phyloP scores from a whole-genome alignment of 169 alveolate genomes.

The Eimeria brunetti region DNA sequence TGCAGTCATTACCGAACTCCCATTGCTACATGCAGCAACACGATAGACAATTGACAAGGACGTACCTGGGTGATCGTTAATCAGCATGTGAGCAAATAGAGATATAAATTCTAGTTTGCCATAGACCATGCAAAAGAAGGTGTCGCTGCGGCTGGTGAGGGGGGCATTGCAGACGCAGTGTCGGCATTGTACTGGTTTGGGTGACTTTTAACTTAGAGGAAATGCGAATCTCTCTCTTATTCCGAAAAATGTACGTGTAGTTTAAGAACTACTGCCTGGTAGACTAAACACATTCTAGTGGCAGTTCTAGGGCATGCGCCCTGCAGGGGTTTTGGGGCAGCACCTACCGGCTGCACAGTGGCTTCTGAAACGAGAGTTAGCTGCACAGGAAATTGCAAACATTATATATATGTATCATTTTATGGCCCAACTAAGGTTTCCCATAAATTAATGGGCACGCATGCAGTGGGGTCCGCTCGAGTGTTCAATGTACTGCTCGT shows the following conservation, averaged over 20 bases:
- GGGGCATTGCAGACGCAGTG: background rate
- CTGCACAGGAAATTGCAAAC: background rate
- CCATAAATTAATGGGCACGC: background rate
- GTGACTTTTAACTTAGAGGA: background rate
- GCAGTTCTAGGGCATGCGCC: background rate
- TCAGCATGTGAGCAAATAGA: too few species aligned
- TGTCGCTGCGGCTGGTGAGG: background rate
- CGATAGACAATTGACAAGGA: too few species aligned
- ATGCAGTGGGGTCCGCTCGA: conserved; percentile 20
- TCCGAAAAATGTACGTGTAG: background rate
- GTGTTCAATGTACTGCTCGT: background rate
- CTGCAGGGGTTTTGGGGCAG: background rate
- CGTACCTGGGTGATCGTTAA: too few species aligned
- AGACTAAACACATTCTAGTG: background rate
- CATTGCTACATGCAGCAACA: too few species aligned
- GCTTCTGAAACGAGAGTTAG: background rate
- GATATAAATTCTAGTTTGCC: too few species aligned
- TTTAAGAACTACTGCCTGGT: background rate
- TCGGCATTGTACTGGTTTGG: background rate
- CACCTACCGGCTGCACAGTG: background rate
- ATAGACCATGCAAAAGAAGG: too few species aligned
- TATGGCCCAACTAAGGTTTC: background rate
- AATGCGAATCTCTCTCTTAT: background rate
- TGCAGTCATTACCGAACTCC: too few species aligned
- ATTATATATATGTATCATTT: background rate